Evolutionary conservation across 441 rosid species (phyloP), one percentile per base, ranked within the genome.

Genomic region (Erodium trifolium): DNA sequence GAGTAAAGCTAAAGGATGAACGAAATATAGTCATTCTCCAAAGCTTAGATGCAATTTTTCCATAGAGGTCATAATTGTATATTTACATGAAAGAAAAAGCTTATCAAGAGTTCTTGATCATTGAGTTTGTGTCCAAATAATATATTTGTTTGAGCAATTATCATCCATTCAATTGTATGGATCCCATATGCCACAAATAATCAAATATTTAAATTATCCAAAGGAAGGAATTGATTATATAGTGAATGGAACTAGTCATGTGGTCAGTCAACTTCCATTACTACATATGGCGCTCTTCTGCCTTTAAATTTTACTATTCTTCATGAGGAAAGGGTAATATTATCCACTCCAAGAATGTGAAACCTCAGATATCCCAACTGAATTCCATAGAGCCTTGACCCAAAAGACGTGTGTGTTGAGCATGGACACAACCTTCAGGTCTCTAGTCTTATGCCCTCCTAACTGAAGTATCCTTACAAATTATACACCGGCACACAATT

Each of bases 381-480:
- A 66, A 51, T 67, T 63, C 68, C 70, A 71, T 68, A 78, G 73
- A 72, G 71, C 74, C 77, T 75, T 69, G 29, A 79, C n/a, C 78
- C 76, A 67, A 67, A 67, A 70, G 79, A 83, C 77, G 75, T 39
- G 43, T 68, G 82, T 78, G 77, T 73, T 77, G 83, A 82, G 84
- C 79, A 74, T 82, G 86, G 76, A 78, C 71, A 78, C 75, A 73
- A 77, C 84, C 83, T 80, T 82, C 82, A 82, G 78, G 78, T 78
- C 78, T 82, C 78, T 71, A 78, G 71, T 82, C 87, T 87, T 86
- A 90, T 88, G 92, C 91, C 86, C 92, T 88, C 92, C 97, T 93
- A 85, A 82, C 88, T 86, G 91, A 85, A 87, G 93, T 85, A 85
- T 84, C 90, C 88, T 85, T 85, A 82, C 79, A 60, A 18, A 60